Evolutionary conservation across 768 basidiomycete species (phyloP), one percentile per base, ranked within the genome.

Genomic region (Phanerodontia chrysosporium): DNA sequence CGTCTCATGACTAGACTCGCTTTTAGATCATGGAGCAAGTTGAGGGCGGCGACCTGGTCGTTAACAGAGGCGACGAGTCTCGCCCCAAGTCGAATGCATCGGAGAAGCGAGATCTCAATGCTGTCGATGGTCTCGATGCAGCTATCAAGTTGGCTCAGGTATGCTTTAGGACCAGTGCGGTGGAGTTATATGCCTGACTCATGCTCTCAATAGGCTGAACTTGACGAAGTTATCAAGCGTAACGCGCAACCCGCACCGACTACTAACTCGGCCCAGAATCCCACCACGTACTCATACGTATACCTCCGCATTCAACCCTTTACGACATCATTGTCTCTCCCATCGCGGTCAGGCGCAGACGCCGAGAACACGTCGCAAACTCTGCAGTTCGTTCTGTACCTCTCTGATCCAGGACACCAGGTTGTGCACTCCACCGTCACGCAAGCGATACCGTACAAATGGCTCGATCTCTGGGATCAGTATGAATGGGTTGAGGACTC

Each of bases 401-500:
- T 90, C 9, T 76, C 76, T 36, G 96, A 98, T 73, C 93, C 95
- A 12, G 78, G 76, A 4, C 94, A 98, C 70, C 78, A 85, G 35
- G 77, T 98, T 54, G 77, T 78, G 6, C 87, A 87, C 67, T 86
- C 86, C 6, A 91, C 92, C 0, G 71, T 91, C 51, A 92, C 92
- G 5, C 97, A 98, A 70, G 80, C 84, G 5, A 79, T 95, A 22
- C 94, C 96, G 0, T 78, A 75, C n/a, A 76, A 80, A 51, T 99
- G 97, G 97, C 71, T 98, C 57, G 84, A 85, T 4, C 76, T 94
- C 45, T 96, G 94, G 87, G 95, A 97, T 67, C 80, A 87, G 63
- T 90, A 93, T 70, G 88, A 91, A 45, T 96, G 97, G 97, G 95
- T 98, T 13, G 97, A 99, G 73, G 95, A 99, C 68, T 72, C 90